phyloP scores from a whole-genome alignment of 179 eudicot species.

The Sideroxylon spinosum region DNA sequence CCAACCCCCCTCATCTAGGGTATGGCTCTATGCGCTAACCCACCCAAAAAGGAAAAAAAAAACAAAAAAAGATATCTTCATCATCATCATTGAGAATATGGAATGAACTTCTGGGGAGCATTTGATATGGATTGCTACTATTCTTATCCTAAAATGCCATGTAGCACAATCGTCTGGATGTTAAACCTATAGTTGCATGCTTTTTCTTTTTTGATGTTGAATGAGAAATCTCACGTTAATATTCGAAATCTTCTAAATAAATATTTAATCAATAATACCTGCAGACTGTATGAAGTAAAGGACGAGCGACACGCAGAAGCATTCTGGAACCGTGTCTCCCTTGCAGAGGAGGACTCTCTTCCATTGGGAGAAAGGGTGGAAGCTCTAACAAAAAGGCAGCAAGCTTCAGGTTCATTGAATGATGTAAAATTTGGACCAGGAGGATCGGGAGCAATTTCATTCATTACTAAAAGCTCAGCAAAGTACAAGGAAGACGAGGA shows the following conservation, averaged over 20 bases:
- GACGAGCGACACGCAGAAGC: slow-evolving; percentile 93
- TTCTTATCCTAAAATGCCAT: background rate
- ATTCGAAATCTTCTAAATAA: background rate
- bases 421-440: slow-evolving; percentile 71
- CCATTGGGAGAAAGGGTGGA: slow-evolving; percentile 78
- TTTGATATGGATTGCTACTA: background rate
- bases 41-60: background rate
- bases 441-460: slow-evolving; percentile 87
- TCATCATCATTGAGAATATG: too few species aligned
- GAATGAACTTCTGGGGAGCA: background rate
- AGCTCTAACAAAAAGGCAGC: slow-evolving; percentile 31
- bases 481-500: slow-evolving; percentile 68
- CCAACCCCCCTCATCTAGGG: too few species aligned
- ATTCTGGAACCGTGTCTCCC: slow-evolving; percentile 50
- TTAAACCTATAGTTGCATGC: background rate
- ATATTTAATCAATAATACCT: background rate
- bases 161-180: background rate
- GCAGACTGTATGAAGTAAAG: slow-evolving; percentile 83
- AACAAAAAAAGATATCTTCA: background rate
- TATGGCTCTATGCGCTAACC: too few species aligned
- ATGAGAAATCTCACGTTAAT: background rate
- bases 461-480: slow-evolving; percentile 53
- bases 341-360: slow-evolving; percentile 74
- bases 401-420: slow-evolving; percentile 24
- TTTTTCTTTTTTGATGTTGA: background rate